Conservation (phyloP, 2,329 filamentous ascomycete species). For the Colletotrichum coccodes region DNA sequence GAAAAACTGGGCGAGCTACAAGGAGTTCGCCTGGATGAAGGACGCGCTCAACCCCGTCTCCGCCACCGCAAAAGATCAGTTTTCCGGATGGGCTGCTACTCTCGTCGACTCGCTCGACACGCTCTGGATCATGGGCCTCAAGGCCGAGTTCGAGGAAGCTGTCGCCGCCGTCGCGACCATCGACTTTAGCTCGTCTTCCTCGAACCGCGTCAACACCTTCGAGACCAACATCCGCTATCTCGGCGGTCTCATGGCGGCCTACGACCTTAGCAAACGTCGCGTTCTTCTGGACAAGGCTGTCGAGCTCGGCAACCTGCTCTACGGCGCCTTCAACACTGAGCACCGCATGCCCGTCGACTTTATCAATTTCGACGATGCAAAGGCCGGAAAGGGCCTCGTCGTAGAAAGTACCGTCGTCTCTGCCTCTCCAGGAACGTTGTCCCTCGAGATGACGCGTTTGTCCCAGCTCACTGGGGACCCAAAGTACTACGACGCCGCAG, state of each 20-base stretch:
- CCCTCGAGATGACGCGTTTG: slow-evolving; percentile 77
- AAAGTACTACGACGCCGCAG: slow-evolving; percentile 80
- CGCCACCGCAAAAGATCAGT: slow-evolving; percentile 49
- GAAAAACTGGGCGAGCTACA: slow-evolving; percentile 55
- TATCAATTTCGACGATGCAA: slow-evolving; percentile 54
- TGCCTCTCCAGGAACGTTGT: slow-evolving; percentile 70
- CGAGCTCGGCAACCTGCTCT: slow-evolving; percentile 72
- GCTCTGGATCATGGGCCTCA: slow-evolving; percentile 65
- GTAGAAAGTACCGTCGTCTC: slow-evolving; percentile 52
- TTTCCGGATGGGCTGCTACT: slow-evolving; percentile 59
- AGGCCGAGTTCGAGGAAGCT: slow-evolving; percentile 60
- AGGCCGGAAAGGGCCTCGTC: slow-evolving; percentile 44
- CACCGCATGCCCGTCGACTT: slow-evolving; percentile 69
- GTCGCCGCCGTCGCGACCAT: slow-evolving; percentile 55
- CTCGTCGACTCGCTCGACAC: slow-evolving; percentile 59
- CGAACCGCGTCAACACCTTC: slow-evolving; percentile 65
- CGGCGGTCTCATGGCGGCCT: slow-evolving; percentile 74
- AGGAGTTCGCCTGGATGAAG: slow-evolving; percentile 54
- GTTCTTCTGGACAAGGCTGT: slow-evolving; percentile 68
- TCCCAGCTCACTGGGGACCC: slow-evolving; percentile 77
- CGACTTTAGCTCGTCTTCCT: slow-evolving; percentile 55
- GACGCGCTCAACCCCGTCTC: slow-evolving; percentile 57
- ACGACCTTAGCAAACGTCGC: slow-evolving; percentile 69
- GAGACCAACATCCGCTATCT: slow-evolving; percentile 79
- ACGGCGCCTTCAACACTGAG: slow-evolving; percentile 74